Percentiles rank a stretch among this genome's conserved stretches.
Conservation (phyloP, 805 yeast species). For the Sungouiozyma ichnusensis region DNA sequence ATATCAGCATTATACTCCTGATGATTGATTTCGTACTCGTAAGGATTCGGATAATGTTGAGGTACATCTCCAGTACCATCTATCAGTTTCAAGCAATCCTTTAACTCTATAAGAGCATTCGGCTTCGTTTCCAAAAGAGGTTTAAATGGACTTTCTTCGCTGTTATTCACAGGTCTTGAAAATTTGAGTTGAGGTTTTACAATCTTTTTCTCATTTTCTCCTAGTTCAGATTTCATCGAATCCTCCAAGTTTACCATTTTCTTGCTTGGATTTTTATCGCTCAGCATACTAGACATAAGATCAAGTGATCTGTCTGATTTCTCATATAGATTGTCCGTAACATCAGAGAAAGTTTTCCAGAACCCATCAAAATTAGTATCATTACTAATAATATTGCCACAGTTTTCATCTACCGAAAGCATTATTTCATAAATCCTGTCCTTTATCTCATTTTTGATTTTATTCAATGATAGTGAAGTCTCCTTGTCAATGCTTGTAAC, state of each 20-base stretch:
- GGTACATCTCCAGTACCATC: slow-evolving; percentile 36
- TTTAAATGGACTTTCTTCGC: slow-evolving; percentile 60
- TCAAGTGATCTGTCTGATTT: slow-evolving; percentile 64
- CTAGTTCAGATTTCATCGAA: neutral
- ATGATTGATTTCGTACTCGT: slow-evolving; percentile 57
- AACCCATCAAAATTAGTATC: slow-evolving; percentile 34
- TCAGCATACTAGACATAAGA: slow-evolving; percentile 16
- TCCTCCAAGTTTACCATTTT: neutral
- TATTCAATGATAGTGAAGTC: slow-evolving; percentile 32
- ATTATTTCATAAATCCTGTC: slow-evolving; percentile 38
- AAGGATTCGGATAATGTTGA: slow-evolving; percentile 69
- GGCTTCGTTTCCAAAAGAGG: slow-evolving; percentile 72
- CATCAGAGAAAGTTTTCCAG: slow-evolving; percentile 55
- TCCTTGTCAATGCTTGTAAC: slow-evolving; percentile 49
- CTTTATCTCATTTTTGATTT: slow-evolving; percentile 34
- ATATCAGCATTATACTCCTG: slow-evolving; percentile 60
- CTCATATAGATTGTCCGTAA: slow-evolving; percentile 65
- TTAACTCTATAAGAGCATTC: slow-evolving; percentile 46
- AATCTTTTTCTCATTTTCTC: slow-evolving; percentile 26
- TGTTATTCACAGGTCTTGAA: slow-evolving; percentile 49
- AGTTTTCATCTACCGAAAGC: slow-evolving; percentile 28
- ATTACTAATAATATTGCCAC: slow-evolving; percentile 24
- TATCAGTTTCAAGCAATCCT: slow-evolving; percentile 37
- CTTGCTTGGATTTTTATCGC: slow-evolving; percentile 2
- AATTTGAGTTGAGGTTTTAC: slow-evolving; percentile 66